Evolutionary conservation across 1,284 basidiomycete genomes (phyloP), one percentile per base, ranked within the genome.

Genomic region (Austroboletus novae-zelandiae): DNA sequence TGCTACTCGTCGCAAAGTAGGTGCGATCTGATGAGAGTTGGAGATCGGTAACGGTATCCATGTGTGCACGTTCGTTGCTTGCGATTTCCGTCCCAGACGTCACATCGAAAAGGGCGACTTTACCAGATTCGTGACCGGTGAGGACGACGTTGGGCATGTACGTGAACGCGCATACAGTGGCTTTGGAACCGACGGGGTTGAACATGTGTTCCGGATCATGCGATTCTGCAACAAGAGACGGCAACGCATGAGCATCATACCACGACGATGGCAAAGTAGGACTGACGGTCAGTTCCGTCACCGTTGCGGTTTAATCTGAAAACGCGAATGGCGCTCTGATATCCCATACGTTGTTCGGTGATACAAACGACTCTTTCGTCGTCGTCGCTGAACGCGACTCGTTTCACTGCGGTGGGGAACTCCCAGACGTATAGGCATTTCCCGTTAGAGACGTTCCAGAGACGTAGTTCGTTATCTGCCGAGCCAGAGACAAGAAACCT

Each of bases 371-470:
- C 78, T 66, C 85, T 81, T 46, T 83, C 80, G 70, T 93, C 92
- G 64, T 94, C 89, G 59, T 92, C 90, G 70, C 86, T 94, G 74
- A 90, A 94, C 13, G 87, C 83, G 27, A 98, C 96, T 43, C 96
- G 80, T 79, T 98, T 98, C 60, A 98, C 92, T 4, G 97, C 96
- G 1, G 96, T 99, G 40, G 92, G 89, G 77, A 98, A 98, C 71
- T 98, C 96, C 97, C 97, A 99, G 5, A 80, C 85, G 68, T 84
- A 89, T 40, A 97, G 77, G 66, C 92, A 95, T 73, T 95, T 92
- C 55, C 96, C 97, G 3, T 88, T 91, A 49, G 84, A 75, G 27
- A 98, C 91, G 49, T 84, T 80, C 96, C 96, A 99, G 23, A 99
- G 79, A 57, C 89, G 85, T 74, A 99, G 83, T 47, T 84, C 82